Evolutionary conservation across 306 rosid genomes (phyloP), one percentile per base, ranked within the genome.

Genomic region (Pterocarpus macrocarpus): DNA sequence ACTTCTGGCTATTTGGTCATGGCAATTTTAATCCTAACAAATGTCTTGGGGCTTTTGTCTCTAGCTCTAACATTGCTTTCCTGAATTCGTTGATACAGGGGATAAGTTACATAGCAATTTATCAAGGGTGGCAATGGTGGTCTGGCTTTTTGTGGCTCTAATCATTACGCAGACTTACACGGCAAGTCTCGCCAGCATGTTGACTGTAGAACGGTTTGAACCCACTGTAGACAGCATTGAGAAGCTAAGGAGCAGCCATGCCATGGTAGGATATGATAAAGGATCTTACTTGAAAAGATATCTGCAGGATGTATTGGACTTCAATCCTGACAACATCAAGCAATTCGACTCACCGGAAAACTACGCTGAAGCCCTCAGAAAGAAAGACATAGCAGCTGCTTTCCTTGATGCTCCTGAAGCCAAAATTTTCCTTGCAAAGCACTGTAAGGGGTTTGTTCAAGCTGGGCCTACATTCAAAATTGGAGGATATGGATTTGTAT

Each of bases 141-240:
- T 83, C 1, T 90, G 94, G 94, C 17, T 87, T 32, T 90, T 88
- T 73, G 85, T 88, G 72, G 92, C 88, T 0, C 85, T 90, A 7
- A 73, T 88, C 80, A 83, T 88, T 13, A 88, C 86, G 33, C 92
- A 87, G 58, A 87, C 81, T 2, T 88, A 88, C 72, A 87, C 89
- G 8, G 94, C 92, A 5, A 90, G 65, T 69, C 88, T 90, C 2
- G 47, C 90, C 10, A 86, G 90, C 83, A 83, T 88, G 79, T 73
- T 90, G 38, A 90, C 89, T 2, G 74, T 76, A 28, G 86, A 90
- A 66, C 71, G n/a, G 64, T 82, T 90, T 16, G 89, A 85, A 87
- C 89, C 94, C 2, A 75, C 87, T 0, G 7, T 80, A 38, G 9
- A 82, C 13, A 67, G 83, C 32, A 59, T 87, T 35, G 83, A 82